Percentiles rank a stretch among this genome's conserved stretches.
Evolutionary conservation across 768 basidiomycete genomes (phyloP).

Genomic region (Podaxis sp.): DNA sequence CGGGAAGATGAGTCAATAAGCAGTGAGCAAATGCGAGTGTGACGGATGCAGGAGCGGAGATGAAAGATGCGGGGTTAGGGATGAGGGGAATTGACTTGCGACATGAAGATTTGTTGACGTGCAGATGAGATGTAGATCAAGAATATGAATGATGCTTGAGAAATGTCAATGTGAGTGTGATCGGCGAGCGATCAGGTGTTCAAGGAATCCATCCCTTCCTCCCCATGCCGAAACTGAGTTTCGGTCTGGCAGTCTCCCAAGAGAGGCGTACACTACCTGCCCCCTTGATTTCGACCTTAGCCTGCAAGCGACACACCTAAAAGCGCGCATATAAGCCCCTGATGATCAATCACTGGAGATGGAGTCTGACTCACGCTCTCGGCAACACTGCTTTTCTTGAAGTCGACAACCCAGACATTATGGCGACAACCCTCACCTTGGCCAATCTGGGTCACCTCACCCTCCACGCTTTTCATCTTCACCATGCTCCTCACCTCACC

Average conservation of each 20-base stretch:
- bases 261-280: constrained; percentile 38
- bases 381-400: constrained; percentile 36
- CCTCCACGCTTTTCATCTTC: constrained; percentile 12
- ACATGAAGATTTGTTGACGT: background rate
- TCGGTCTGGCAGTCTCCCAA: constrained; percentile 29
- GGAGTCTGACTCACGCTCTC: constrained; percentile 31
- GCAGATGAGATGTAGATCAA: background rate
- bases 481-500: constrained; percentile 34
- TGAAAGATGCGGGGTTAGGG: background rate
- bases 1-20: background rate
- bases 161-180: constrained; percentile 4
- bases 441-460: constrained; percentile 3
- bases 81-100: background rate
- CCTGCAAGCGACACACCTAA: constrained; percentile 41
- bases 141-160: background rate
- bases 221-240: constrained; percentile 8
- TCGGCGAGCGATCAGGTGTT: background rate
- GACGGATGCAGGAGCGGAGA: background rate
- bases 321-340: background rate
- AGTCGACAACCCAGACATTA: constrained; percentile 28
- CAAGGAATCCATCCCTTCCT: constrained; percentile 10
- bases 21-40: background rate
- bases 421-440: background rate
- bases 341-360: background rate
- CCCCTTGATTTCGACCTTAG: constrained; percentile 37